These are phyloP conservation scores for Sporothrix brunneoviolacea DNA, from an alignment of 2,329 filamentous ascomycete species.

Conservation along the genomic window DNA sequence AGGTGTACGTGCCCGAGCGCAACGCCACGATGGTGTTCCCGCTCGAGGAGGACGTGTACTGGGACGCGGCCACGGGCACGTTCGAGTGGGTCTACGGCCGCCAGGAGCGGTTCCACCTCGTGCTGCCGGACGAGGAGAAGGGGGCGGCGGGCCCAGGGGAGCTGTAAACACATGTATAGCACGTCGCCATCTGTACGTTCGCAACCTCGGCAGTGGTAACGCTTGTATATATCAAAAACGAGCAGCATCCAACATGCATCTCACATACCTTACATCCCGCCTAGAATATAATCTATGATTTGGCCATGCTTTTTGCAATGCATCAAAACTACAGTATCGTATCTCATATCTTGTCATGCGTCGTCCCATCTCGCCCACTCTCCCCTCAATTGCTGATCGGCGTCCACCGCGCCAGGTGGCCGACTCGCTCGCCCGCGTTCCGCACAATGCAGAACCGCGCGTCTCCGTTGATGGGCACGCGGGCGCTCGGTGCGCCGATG, in stretches of 20 bases:
- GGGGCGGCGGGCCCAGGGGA: neutral
- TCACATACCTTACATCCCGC: too few species aligned
- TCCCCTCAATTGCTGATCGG: constrained; percentile 13
- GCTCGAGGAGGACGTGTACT: constrained; percentile 45
- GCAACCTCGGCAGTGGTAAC: too few species aligned
- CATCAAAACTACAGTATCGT: too few species aligned
- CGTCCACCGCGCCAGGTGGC: constrained; percentile 55
- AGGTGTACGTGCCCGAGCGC: constrained; percentile 39
- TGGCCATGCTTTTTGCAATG: too few species aligned
- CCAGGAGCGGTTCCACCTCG: constrained; percentile 37
- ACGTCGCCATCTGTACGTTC: too few species aligned
- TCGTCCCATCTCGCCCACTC: neutral
- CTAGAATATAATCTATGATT: too few species aligned
- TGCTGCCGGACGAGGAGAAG: constrained; percentile 1
- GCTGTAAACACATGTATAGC: too few species aligned
- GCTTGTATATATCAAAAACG: too few species aligned
- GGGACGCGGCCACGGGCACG: constrained; percentile 29
- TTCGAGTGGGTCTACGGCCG: constrained; percentile 45
- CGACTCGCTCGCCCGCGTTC: constrained; percentile 70
- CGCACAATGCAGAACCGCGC: constrained; percentile 68
- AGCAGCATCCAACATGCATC: too few species aligned
- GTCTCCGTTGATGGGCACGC: constrained; percentile 26
- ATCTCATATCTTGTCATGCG: too few species aligned
- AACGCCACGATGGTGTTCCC: constrained; percentile 40
- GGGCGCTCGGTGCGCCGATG: too few species aligned